Percentiles rank a stretch among this genome's conserved stretches.
phyloP scores from a whole-genome alignment of 352 stramenopile genomes.

The Pythium aristosporum region DNA sequence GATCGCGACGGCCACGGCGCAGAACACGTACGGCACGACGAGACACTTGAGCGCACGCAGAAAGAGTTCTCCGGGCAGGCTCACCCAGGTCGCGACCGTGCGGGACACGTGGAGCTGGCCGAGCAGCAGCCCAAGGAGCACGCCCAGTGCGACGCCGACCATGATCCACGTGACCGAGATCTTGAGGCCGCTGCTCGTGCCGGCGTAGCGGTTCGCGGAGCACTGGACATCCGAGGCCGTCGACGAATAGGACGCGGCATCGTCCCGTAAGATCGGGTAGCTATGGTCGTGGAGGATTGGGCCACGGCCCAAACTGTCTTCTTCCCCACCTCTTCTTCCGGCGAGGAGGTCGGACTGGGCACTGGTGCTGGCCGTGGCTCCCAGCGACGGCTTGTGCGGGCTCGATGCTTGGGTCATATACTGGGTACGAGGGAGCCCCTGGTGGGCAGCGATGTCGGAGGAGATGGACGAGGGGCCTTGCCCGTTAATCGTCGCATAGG shows the following conservation, averaged over 20 bases:
- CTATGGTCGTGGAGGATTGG: slow-evolving; percentile 8
- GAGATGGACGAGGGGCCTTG: neutral
- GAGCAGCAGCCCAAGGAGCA: slow-evolving; percentile 54
- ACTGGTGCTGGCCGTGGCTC: slow-evolving; percentile 19
- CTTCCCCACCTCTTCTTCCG: neutral
- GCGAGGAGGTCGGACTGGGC: slow-evolving; percentile 19
- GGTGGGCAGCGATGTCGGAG: slow-evolving; percentile 3
- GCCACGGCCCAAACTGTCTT: neutral
- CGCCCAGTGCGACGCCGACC: slow-evolving; percentile 44
- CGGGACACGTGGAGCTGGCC: slow-evolving; percentile 41
- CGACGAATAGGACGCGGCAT: slow-evolving; percentile 17
- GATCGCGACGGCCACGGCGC: slow-evolving; percentile 69
- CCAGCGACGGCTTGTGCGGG: neutral
- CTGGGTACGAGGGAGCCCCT: slow-evolving; percentile 19
- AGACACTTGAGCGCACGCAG: slow-evolving; percentile 71
- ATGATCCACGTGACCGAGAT: slow-evolving; percentile 58
- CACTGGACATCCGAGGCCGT: slow-evolving; percentile 18
- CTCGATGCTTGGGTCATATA: slow-evolving; percentile 9
- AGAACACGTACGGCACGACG: slow-evolving; percentile 84
- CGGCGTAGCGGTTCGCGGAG: slow-evolving; percentile 41
- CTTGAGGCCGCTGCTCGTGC: slow-evolving; percentile 42
- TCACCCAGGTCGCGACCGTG: slow-evolving; percentile 50
- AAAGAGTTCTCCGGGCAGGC: slow-evolving; percentile 75
- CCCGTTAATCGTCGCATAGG: too few relatives aligned
- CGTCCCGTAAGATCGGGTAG: slow-evolving; percentile 21